A percentile compares a stretch with the other conserved stretches of the same genome.
phyloP scores from a whole-genome alignment of 192 early-diverging fungal genomes.

The Coemansia pectinata region DNA sequence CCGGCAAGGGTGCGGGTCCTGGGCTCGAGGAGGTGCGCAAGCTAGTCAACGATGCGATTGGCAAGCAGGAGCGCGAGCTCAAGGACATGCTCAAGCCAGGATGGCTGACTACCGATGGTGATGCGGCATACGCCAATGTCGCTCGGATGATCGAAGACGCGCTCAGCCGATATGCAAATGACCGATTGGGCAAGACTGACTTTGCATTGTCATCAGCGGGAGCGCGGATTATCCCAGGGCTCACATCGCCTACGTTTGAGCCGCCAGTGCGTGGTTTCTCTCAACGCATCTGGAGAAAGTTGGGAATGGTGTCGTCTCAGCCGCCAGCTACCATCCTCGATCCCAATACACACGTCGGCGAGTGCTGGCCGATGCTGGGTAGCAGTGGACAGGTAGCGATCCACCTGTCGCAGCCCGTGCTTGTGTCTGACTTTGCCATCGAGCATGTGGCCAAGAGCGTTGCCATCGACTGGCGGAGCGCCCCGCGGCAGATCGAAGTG shows the following conservation, averaged over 20 bases:
- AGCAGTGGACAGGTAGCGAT: slow-evolving; percentile 63
- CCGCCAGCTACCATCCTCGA: slow-evolving; percentile 48
- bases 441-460: slow-evolving; percentile 68
- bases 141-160: slow-evolving; percentile 61
- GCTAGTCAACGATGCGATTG: slow-evolving; percentile 42
- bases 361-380: slow-evolving; percentile 77
- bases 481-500: slow-evolving; percentile 66
- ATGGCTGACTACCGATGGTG: slow-evolving; percentile 43
- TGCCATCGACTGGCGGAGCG: slow-evolving; percentile 60
- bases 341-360: slow-evolving; percentile 59
- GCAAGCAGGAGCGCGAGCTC: slow-evolving; percentile 35
- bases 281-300: slow-evolving; percentile 18
- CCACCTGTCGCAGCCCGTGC: slow-evolving; percentile 59
- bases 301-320: slow-evolving; percentile 44
- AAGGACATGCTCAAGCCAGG: slow-evolving; percentile 38
- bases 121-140: slow-evolving; percentile 47
- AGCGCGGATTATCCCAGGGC: slow-evolving; percentile 59
- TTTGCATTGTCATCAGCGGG: slow-evolving; percentile 70
- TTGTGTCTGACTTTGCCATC: slow-evolving; percentile 62
- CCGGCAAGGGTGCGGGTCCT: slow-evolving; percentile 21
- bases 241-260: slow-evolving; percentile 65
- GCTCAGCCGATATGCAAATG: slow-evolving; percentile 60
- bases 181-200: slow-evolving; percentile 62
- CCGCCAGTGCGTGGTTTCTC: slow-evolving; percentile 24
- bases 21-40: slow-evolving; percentile 33